These are phyloP conservation scores for Choricystis sp. DNA, from an alignment of 139 green algal genomes.

Conservation along the genomic window DNA sequence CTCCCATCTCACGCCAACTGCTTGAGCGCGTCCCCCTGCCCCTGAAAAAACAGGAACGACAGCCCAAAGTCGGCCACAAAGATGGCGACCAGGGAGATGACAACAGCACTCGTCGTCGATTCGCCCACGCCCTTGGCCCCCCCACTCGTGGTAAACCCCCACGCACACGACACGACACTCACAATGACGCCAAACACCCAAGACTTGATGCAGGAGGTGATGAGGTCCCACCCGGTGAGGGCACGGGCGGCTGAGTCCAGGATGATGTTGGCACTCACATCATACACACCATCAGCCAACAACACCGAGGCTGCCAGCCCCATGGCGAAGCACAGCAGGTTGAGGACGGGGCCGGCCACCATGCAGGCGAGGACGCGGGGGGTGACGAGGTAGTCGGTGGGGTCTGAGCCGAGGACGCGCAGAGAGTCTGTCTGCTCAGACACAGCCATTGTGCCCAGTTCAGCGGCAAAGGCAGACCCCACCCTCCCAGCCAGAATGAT, in stretches of 20 bases:
- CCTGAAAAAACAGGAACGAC: slow-evolving; percentile 91
- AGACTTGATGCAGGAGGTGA: slow-evolving; percentile 78
- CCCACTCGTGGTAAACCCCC: slow-evolving; percentile 94
- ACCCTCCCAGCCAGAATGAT: slow-evolving; percentile 96
- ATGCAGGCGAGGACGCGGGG: slow-evolving; percentile 83
- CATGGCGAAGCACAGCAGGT: slow-evolving; percentile 92
- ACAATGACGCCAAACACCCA: slow-evolving; percentile 88
- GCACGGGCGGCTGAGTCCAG: slow-evolving; percentile 74
- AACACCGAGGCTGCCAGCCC: slow-evolving; percentile 74
- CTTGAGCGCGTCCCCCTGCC: slow-evolving; percentile 43
- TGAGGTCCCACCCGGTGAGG: slow-evolving; percentile 70
- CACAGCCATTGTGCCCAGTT: slow-evolving; percentile 98
- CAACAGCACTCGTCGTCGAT: slow-evolving; percentile 88
- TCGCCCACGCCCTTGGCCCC: slow-evolving; percentile 97
- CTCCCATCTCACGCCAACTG: slow-evolving; percentile 20
- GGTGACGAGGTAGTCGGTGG: slow-evolving; percentile 95
- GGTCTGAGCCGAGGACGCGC: slow-evolving; percentile 82
- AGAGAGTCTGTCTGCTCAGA: slow-evolving; percentile 97
- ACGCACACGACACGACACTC: slow-evolving; percentile 75
- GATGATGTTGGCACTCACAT: slow-evolving; percentile 84
- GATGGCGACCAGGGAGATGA: slow-evolving; percentile 93
- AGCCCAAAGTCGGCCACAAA: slow-evolving; percentile 97
- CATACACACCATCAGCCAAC: slow-evolving; percentile 87
- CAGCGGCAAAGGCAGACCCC: slow-evolving; percentile 88
- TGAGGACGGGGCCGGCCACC: slow-evolving; percentile 81